A percentile compares a stretch with the other conserved stretches of the same genome.
Conservation (phyloP, 306 rosid species). For the Cucumis cinereus region DNA sequence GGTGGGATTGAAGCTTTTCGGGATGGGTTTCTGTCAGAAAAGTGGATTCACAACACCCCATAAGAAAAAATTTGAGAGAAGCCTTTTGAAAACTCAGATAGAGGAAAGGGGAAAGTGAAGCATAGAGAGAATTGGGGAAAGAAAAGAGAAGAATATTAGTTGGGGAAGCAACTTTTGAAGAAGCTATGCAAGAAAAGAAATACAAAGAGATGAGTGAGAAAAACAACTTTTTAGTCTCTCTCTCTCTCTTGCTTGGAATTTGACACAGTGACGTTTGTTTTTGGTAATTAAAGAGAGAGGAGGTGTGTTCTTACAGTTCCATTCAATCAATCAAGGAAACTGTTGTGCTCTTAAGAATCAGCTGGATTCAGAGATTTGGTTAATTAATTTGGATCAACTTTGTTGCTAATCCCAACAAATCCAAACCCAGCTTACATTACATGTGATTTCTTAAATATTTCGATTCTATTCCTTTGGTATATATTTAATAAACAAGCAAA, state of each 20-base stretch:
- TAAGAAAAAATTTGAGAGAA: too few relatives aligned
- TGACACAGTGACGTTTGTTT: not conserved
- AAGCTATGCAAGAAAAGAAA: not conserved
- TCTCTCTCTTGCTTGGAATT: not conserved
- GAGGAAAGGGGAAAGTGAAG: not conserved
- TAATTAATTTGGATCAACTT: not conserved
- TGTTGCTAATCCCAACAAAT: not conserved
- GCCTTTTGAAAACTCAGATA: not conserved
- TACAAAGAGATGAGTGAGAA: not conserved
- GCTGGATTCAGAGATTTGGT: not conserved
- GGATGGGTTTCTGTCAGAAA: slow-evolving; percentile 27
- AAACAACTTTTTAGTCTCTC: not conserved
- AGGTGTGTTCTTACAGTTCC: not conserved
- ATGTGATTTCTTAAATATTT: not conserved
- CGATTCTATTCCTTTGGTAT: not conserved
- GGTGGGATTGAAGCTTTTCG: slow-evolving; percentile 25
- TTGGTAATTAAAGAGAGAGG: not conserved
- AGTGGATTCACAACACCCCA: slow-evolving; percentile 63
- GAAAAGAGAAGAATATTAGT: not conserved
- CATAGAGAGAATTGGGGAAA: not conserved
- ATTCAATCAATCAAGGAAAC: not conserved
- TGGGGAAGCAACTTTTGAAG: not conserved
- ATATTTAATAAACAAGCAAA: not conserved
- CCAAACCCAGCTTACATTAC: not conserved
- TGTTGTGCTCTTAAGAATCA: not conserved